phyloP scores from a whole-genome alignment of 2,329 filamentous ascomycete species.

The Colletotrichum brevisporum region DNA sequence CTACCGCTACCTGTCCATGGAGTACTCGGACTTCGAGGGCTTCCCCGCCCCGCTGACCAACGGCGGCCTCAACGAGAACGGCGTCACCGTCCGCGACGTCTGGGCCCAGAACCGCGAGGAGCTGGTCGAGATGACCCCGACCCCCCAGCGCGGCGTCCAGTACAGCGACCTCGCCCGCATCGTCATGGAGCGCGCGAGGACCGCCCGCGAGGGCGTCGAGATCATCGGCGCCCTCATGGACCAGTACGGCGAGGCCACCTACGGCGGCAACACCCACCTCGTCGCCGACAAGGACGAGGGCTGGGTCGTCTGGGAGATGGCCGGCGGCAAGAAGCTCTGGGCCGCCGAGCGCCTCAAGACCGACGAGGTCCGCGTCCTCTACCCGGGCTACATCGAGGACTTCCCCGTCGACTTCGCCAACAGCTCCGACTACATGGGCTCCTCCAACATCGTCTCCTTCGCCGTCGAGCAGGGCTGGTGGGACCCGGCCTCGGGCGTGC shows the following conservation, averaged over 20 bases:
- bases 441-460: constrained; percentile 46
- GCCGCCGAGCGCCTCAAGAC: constrained; percentile 45
- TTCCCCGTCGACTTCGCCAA: constrained; percentile 45
- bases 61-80: constrained; percentile 58
- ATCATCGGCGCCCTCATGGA: constrained; percentile 56
- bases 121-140: constrained; percentile 56
- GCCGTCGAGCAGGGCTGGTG: constrained; percentile 48
- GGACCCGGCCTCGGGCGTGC: constrained; percentile 41
- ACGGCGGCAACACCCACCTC: constrained; percentile 59
- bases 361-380: constrained; percentile 45
- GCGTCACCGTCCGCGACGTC: constrained; percentile 57
- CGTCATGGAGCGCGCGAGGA: constrained; percentile 56
- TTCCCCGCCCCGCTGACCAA: constrained; percentile 60
- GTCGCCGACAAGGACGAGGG: constrained; percentile 52
- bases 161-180: constrained; percentile 57
- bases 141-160: constrained; percentile 56
- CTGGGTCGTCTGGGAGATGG: constrained; percentile 49
- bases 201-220: constrained; percentile 57
- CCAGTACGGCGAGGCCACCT: constrained; percentile 57
- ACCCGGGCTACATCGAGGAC: constrained; percentile 48
- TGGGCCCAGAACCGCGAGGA: constrained; percentile 57
- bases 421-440: constrained; percentile 46
- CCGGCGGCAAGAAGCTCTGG: constrained; percentile 46
- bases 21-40: constrained; percentile 55
- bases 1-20: constrained; percentile 48